Conservation (phyloP, 768 basidiomycete genomes). For the Mrakia frigida region DNA sequence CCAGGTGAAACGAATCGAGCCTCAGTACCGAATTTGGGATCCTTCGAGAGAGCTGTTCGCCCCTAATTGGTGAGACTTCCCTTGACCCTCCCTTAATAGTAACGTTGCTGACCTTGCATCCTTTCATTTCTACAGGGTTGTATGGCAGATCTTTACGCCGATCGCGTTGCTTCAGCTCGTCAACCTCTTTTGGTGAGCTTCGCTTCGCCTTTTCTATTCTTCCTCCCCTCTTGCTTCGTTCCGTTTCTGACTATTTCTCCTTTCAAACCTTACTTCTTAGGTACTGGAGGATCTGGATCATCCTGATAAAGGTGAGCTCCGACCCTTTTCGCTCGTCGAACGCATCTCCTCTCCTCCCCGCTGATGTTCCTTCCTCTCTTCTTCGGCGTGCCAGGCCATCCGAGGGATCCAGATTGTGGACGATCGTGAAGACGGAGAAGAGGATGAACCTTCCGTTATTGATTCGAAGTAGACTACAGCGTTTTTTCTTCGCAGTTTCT, state of each 20-base stretch:
- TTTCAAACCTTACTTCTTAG: not conserved
- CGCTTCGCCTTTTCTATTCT: conserved; percentile 66
- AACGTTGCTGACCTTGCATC: not conserved
- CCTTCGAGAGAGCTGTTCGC: conserved; percentile 47
- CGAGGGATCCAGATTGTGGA: conserved; percentile 6
- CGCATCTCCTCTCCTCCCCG: not conserved
- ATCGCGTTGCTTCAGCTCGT: conserved; percentile 69
- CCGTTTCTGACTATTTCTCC: not conserved
- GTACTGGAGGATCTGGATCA: conserved; percentile 17
- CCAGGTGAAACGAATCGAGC: conserved; percentile 8
- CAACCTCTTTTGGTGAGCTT: conserved; percentile 88
- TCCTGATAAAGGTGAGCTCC: not conserved
- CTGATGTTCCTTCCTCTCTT: not conserved
- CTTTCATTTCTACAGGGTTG: conserved; percentile 47
- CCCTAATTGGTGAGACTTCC: conserved; percentile 57
- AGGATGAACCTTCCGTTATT: not conserved
- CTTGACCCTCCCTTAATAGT: not conserved
- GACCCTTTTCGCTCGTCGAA: not conserved
- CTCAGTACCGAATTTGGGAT: conserved; percentile 9
- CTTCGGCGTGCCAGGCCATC: not conserved
- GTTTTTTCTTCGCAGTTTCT: no score
- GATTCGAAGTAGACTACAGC: not conserved
- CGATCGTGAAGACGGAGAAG: not conserved
- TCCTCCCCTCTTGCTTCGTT: not conserved
- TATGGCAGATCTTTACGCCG: conserved; percentile 52